A percentile compares a stretch with the other conserved stretches of the same genome.
Evolutionary conservation across 108 stramenopile species (phyloP).

Genomic region (Skeletonema marinoi): DNA sequence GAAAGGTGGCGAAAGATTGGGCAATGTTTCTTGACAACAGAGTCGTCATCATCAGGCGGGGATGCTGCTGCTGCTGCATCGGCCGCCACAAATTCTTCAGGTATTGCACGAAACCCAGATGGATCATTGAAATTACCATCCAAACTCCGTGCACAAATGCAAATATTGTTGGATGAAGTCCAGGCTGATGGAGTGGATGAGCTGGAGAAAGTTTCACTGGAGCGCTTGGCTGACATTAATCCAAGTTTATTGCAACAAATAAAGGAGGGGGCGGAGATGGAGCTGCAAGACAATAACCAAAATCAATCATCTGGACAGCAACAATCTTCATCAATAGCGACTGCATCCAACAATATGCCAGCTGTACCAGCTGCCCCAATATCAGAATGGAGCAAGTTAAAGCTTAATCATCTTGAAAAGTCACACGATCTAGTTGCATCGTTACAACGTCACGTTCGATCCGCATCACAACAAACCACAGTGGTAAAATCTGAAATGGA

Average conservation of each 20-base stretch:
- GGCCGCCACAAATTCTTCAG: slow-evolving; percentile 2
- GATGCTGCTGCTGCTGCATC: slow-evolving; percentile 12
- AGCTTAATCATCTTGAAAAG: slow-evolving; percentile 58
- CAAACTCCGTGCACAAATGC: slow-evolving; percentile 73
- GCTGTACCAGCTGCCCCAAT: slow-evolving; percentile 5
- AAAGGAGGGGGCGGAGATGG: slow-evolving; percentile 65
- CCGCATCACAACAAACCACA: slow-evolving; percentile 32
- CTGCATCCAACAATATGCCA: slow-evolving; percentile 5
- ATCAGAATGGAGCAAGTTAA: slow-evolving; percentile 70
- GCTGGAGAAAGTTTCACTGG: slow-evolving; percentile 84
- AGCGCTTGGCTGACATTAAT: slow-evolving; percentile 83
- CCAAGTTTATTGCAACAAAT: slow-evolving; percentile 73
- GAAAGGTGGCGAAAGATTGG: slow-evolving; percentile 71
- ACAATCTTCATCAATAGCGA: slow-evolving; percentile 4
- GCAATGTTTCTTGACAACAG: slow-evolving; percentile 54
- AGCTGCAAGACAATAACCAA: slow-evolving; percentile 43
- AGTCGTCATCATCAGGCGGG: slow-evolving; percentile 11
- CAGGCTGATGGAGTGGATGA: slow-evolving; percentile 75
- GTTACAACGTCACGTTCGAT: slow-evolving; percentile 57
- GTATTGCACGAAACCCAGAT: slow-evolving; percentile 44
- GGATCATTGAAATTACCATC: slow-evolving; percentile 60
- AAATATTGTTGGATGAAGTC: slow-evolving; percentile 77
- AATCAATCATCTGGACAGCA: neutral
- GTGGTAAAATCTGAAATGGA: slow-evolving; percentile 35
- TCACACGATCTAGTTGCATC: slow-evolving; percentile 57